Percentiles rank a stretch among this genome's conserved stretches.
These are phyloP conservation scores for Termitomyces sp. DNA, from an alignment of 768 basidiomycete species.

Conservation along the genomic window DNA sequence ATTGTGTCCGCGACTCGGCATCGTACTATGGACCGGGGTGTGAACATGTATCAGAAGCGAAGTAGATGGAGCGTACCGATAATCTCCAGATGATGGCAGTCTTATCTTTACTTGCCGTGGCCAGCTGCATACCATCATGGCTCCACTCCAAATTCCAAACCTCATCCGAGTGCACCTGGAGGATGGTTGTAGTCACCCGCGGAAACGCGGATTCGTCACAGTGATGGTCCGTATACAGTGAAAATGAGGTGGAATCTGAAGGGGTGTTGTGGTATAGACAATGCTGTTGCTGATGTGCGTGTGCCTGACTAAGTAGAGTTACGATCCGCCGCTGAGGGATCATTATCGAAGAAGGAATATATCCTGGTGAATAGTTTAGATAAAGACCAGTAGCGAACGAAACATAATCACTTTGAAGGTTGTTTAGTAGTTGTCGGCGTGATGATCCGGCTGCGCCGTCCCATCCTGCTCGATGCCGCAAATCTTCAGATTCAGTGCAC, in stretches of 20 bases:
- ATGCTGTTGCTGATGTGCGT: slow-evolving; percentile 67
- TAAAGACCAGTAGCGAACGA: slow-evolving; percentile 2
- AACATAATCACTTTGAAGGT: slow-evolving; percentile 67
- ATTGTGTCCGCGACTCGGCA: slow-evolving; percentile 34
- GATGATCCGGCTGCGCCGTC: slow-evolving; percentile 84
- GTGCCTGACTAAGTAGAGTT: slow-evolving; percentile 81
- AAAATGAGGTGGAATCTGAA: slow-evolving; percentile 50
- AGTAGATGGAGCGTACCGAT: slow-evolving; percentile 47
- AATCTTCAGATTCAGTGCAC: slow-evolving; percentile 81
- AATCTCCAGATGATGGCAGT: slow-evolving; percentile 87
- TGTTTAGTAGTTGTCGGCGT: slow-evolving; percentile 64
- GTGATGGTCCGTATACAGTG: slow-evolving; percentile 83
- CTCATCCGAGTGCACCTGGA: slow-evolving; percentile 86
- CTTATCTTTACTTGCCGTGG: slow-evolving; percentile 85
- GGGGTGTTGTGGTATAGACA: slow-evolving; percentile 87
- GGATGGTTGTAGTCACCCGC: slow-evolving; percentile 73
- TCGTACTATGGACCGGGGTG: slow-evolving; percentile 6
- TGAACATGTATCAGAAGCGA: not conserved
- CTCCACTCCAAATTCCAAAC: slow-evolving; percentile 98
- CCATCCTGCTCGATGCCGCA: slow-evolving; percentile 80
- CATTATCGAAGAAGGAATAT: slow-evolving; percentile 89
- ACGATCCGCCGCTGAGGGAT: slow-evolving; percentile 86
- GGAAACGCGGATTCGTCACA: slow-evolving; percentile 85
- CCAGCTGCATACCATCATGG: slow-evolving; percentile 77
- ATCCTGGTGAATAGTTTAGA: slow-evolving; percentile 40